phyloP scores from a whole-genome alignment of 306 rosid genomes.

The Prunus kanzakura region DNA sequence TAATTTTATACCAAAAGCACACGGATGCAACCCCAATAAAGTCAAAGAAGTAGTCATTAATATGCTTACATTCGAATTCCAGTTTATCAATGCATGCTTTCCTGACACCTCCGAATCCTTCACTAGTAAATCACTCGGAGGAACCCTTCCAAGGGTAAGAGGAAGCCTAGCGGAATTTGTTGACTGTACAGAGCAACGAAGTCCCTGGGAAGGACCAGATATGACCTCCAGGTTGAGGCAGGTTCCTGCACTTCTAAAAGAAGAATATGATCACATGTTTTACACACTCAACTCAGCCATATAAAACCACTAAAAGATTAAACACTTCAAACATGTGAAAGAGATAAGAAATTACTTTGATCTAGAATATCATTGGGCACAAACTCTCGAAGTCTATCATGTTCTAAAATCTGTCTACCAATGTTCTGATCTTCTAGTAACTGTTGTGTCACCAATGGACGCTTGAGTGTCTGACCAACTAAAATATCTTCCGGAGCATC shows the following conservation, averaged over 20 bases:
- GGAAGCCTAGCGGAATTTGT: slow-evolving; percentile 56
- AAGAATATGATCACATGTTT: slow-evolving; percentile 57
- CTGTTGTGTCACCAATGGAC: slow-evolving; percentile 32
- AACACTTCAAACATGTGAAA: slow-evolving; percentile 11
- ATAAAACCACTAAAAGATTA: slow-evolving; percentile 17
- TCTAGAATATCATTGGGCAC: slow-evolving; percentile 35
- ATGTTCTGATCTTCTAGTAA: slow-evolving; percentile 47
- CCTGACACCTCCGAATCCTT: slow-evolving; percentile 93
- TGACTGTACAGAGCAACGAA: slow-evolving; percentile 51
- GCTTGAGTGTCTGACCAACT: slow-evolving; percentile 66
- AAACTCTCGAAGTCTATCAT: slow-evolving; percentile 38
- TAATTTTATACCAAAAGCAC: slow-evolving; percentile 16
- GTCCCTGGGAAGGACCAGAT: slow-evolving; percentile 82
- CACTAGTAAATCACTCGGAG: slow-evolving; percentile 73
- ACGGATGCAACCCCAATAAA: slow-evolving; percentile 23
- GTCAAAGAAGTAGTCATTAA: slow-evolving; percentile 13
- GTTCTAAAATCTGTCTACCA: slow-evolving; percentile 29
- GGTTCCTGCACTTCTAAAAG: slow-evolving; percentile 93
- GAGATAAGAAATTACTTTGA: slow-evolving; percentile 73
- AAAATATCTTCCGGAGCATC: slow-evolving; percentile 47
- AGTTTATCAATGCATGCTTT: slow-evolving; percentile 80
- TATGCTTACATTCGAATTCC: slow-evolving; percentile 76
- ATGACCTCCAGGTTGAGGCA: slow-evolving; percentile 85
- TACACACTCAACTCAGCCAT: slow-evolving; percentile 30
- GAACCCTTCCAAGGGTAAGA: slow-evolving; percentile 75